Conservation (phyloP, 345 rosid genomes). For the Clarkia xantiana region DNA sequence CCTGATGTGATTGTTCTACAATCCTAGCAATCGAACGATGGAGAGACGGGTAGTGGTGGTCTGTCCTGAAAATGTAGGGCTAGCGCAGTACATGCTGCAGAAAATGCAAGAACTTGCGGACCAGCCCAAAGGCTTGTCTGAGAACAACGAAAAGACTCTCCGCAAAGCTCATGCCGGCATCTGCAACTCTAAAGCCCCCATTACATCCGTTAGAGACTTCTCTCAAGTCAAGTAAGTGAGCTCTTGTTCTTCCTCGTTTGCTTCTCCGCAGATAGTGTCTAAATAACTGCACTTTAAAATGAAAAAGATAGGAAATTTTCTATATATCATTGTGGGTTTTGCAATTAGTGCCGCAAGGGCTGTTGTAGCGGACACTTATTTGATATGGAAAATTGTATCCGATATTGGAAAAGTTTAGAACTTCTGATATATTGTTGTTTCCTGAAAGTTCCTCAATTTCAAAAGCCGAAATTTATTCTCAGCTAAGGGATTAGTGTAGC, state of each 20-base stretch:
- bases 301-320: too few relatives aligned
- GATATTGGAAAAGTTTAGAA: too few relatives aligned
- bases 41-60: conserved; percentile 30
- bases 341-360: too few relatives aligned
- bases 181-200: conserved; percentile 38
- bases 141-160: conserved; percentile 44
- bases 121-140: conserved; percentile 58
- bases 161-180: conserved; percentile 40
- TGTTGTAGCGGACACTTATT: too few relatives aligned
- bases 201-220: conserved; percentile 57
- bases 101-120: conserved; percentile 56
- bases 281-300: neutral
- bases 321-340: too few relatives aligned
- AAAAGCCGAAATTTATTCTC: too few relatives aligned
- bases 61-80: conserved; percentile 48
- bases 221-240: conserved; percentile 47
- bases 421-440: too few relatives aligned
- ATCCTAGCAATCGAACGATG: conserved; percentile 18
- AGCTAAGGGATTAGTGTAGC: too few relatives aligned
- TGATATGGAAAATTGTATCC: too few relatives aligned
- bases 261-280: neutral
- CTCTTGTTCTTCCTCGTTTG: neutral
- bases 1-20: neutral
- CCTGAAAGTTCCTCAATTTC: too few relatives aligned
- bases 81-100: conserved; percentile 41